Evolutionary conservation across 2,329 filamentous ascomycete species (phyloP), one percentile per base, ranked within the genome.

Genomic region (Kalmusia sp.): DNA sequence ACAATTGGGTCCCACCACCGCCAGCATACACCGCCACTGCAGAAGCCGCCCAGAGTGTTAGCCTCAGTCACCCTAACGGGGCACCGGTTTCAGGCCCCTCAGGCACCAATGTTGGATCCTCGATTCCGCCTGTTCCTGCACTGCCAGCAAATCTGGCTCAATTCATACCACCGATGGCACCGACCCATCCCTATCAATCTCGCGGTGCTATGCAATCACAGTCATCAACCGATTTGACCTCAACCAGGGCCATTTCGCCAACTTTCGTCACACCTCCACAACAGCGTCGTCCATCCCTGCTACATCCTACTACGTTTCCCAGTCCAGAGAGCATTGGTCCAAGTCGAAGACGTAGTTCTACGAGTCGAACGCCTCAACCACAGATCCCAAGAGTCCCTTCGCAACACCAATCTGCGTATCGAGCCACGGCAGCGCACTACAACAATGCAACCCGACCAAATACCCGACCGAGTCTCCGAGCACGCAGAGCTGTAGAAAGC

Each of bases 1-100:
- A 95, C 65, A 91, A 93, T 63, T 96, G 91, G 91, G 89, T 92
- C 4, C 90, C 91, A 4, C 91, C 91, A 4, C 91, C 91, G 7
- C 91, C 91, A 3, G 90, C 90, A 1, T 96, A 96, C 64, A 85
- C 87, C 34, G 84, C 85, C 49, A 86, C 89, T 0, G 74, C 76
- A n/a, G 69, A 77, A 37, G 73, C 67, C 38, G 59, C 70, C 12
- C 59, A 65, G n/a, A 74, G 71, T 37, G 67, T 74, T 33, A 75
- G 72, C 53, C 52, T 75, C 14, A 75, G 69, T 37, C 69, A 73
- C 55, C 70, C 70, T 1, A 52, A 64, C 25, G 62, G 65, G 22
- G 67, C 70, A 14, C 70, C 69, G n/a, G 55, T 66, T 6, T 59
- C 62, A 31, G 41, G 57, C 31, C 33, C 51, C 8, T 30, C 52